Percentiles rank a stretch among this genome's conserved stretches.
Evolutionary conservation across 805 yeast species (phyloP).

Genomic region (Ogataea methanolica): DNA sequence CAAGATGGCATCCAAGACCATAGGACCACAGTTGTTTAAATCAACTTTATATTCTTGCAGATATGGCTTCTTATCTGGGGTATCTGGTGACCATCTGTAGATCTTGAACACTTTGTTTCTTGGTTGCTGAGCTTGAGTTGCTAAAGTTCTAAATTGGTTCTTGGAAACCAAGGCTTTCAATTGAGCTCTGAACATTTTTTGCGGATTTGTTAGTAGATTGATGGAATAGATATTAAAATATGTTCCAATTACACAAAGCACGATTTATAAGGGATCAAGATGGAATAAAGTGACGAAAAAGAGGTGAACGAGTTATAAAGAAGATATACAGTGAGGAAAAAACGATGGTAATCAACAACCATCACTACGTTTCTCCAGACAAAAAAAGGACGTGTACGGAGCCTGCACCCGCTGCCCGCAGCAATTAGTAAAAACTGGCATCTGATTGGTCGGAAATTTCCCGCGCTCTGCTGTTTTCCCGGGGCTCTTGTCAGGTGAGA

Average conservation of each 20-base stretch:
- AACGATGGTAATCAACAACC: too few relatives aligned
- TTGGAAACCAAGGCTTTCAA: constrained; percentile 7
- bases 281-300: too few relatives aligned
- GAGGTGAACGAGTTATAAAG: too few relatives aligned
- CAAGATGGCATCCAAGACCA: constrained; percentile 92
- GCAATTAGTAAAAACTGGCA: too few relatives aligned
- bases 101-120: constrained; percentile 81
- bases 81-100: constrained; percentile 98
- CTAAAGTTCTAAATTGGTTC: constrained; percentile 30
- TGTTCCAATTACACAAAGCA: background rate
- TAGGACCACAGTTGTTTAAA: constrained; percentile 91
- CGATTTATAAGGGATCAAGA: too few relatives aligned
- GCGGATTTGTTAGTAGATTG: background rate
- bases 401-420: too few relatives aligned
- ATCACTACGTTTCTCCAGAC: too few relatives aligned
- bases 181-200: constrained; percentile 10
- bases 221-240: background rate
- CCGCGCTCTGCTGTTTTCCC: too few relatives aligned
- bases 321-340: too few relatives aligned
- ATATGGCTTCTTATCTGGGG: constrained; percentile 86
- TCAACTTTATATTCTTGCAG: constrained; percentile 82
- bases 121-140: constrained; percentile 53
- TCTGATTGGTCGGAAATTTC: too few relatives aligned
- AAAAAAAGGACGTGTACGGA: too few relatives aligned
- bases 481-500: too few relatives aligned